Evolutionary conservation across 108 stramenopile genomes (phyloP), one percentile per base, ranked within the genome.

Genomic region (Nitzschia inconspicua): DNA sequence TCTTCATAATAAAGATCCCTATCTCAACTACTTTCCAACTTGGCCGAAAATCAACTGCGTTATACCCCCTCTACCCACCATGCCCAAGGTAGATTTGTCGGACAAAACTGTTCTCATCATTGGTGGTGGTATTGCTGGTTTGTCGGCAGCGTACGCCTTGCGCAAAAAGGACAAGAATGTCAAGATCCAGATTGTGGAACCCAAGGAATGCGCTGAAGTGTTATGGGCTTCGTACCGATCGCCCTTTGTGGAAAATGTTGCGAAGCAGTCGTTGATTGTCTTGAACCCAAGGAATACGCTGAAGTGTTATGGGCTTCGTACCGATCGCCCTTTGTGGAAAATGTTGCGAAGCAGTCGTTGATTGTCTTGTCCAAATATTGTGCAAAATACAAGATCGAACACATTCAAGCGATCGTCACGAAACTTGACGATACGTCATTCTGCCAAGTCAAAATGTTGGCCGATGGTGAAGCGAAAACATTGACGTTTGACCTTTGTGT

Each of bases 51-150:
- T n/a, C n/a, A n/a, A n/a, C n/a, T n/a, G n/a, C n/a, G n/a, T n/a
- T n/a, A n/a, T n/a, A n/a, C n/a, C n/a, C n/a, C n/a, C n/a, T n/a
- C n/a, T n/a, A n/a, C n/a, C n/a, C n/a, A n/a, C n/a, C n/a, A n/a
- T n/a, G n/a, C n/a, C n/a, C n/a, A n/a, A n/a, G n/a, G n/a, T n/a
- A n/a, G n/a, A n/a, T n/a, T n/a, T n/a, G n/a, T n/a, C n/a, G n/a
- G n/a, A n/a, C n/a, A n/a, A n/a, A n/a, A n/a, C n/a, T n/a, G 56
- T 72, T 2, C 18, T 72, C 8, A 37, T 72, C 5, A 63, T 72
- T 54, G 70, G 70, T 27, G 70, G 70, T 35, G 70, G 70, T 39
- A 37, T 58, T 13, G 70, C 46, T 13, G 70, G 70, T 30, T n/a
- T 72, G 28, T 30, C 63, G 5, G 51, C 63, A 10, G 23, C 25